Evolutionary conservation across 2,329 filamentous ascomycete species (phyloP), one percentile per base, ranked within the genome.

Genomic region (Orbilia quercus): DNA sequence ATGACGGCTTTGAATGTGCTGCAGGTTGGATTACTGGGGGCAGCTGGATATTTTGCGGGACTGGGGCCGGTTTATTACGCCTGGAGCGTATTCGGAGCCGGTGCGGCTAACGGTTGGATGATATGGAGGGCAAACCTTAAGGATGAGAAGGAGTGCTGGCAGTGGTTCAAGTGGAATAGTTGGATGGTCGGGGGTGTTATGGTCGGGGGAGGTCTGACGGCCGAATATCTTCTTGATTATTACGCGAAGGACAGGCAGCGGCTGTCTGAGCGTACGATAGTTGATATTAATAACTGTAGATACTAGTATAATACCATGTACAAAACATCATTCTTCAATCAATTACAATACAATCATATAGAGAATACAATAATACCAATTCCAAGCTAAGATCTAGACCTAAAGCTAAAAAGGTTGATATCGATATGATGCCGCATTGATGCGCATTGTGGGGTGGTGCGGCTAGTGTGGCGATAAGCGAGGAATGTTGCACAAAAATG

Each of bases 21-120:
- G 6, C 91, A 96, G 80, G 82, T 94, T 11, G 85, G 85, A 1
- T 81, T 95, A 12, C 83, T 96, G 36, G 87, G 86, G 2, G 88
- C 86, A 1, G 90, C 91, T 12, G 91, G 92, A 1, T 80, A 85
- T 36, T 87, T 88, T 11, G 84, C 85, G 16, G 88, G 88, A n/a
- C 87, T 88, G 36, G 88, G 88, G 0, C 88, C 89, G n/a, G 83
- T 84, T 0, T 91, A 90, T 79, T 90, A 89, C 77, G 77, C 88
- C 16, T 87, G 87, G 4, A 88, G 88, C 78, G 90, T 88, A 77
- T 88, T 88, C 40, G 88, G 89, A 23, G 87, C 87, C 3, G 82
- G 86, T 31, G 78, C 86, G 14, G 86, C 87, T 2, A 80, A 90
- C 40, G 87, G 84, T 1, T 80, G 85, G 77, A 91, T 91, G 89